Conservation (phyloP, 1,284 basidiomycete species). For the Coriolopsis trogii region DNA sequence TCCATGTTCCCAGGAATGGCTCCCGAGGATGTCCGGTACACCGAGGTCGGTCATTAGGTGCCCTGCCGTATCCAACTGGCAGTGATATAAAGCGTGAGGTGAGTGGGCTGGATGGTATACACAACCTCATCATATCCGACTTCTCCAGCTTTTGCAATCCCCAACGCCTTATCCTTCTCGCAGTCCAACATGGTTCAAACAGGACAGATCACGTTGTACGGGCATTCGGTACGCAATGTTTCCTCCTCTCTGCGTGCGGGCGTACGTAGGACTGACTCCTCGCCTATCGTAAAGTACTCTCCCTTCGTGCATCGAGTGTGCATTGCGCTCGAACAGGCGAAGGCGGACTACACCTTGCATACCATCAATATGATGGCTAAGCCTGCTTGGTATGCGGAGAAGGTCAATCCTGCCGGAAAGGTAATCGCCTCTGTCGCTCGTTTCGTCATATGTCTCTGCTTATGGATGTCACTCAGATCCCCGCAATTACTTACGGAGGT, state of each 20-base stretch:
- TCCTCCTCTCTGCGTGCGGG: neutral
- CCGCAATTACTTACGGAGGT: constrained; percentile 60
- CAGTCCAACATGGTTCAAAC: constrained; percentile 6
- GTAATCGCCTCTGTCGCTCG: constrained; percentile 30
- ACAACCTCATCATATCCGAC: too few relatives aligned
- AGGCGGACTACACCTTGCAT: constrained; percentile 48
- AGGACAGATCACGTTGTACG: constrained; percentile 10
- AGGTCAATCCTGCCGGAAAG: constrained; percentile 66
- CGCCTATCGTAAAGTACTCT: neutral
- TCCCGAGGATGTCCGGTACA: too few relatives aligned
- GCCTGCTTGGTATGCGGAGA: constrained; percentile 62
- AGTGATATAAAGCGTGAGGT: too few relatives aligned
- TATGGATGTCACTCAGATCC: constrained; percentile 37
- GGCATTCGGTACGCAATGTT: neutral
- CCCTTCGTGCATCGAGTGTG: neutral
- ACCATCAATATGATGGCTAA: constrained; percentile 64
- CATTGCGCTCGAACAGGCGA: constrained; percentile 58
- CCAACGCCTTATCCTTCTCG: too few relatives aligned
- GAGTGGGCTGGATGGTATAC: too few relatives aligned
- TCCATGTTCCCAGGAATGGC: too few relatives aligned
- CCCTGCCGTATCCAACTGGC: too few relatives aligned
- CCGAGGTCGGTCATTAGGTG: too few relatives aligned
- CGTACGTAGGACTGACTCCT: neutral
- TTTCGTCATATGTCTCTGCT: neutral
- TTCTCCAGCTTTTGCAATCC: too few relatives aligned